Base-by-base conservation (phyloP, 257 asterid species). In the Nicotiana otophora region DNA sequence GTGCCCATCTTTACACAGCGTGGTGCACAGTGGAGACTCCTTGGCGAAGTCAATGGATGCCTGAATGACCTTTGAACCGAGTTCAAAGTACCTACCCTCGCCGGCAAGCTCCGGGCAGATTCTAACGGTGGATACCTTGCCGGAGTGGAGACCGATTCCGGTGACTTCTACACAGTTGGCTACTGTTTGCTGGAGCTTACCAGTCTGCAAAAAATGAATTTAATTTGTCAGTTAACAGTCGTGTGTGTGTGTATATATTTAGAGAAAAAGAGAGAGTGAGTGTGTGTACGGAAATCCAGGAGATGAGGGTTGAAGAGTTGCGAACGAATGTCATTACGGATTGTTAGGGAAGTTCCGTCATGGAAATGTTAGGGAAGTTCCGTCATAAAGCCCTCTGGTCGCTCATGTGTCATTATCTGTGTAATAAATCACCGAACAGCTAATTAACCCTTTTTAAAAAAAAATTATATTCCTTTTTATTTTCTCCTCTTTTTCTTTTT, bases 111-210 rank as follows among this genome's bases (percentile, higher is more conserved):
- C 97, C 61, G 98, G 98, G 8, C 87, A 82, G 26, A 96, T 85
- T 67, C 68, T 92, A 74, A 94, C 95, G 33, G 93, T 89, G 65
- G 92, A 92, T 64, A 87, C 14, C 63, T 89, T 87, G 82, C 98
- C 99, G 39, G 97, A 96, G 80, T 96, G 99, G 83, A 96, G 94
- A 48, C 97, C 98, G 69, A 80, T 83, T 5, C 99, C 99, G 11
- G 89, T 91, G 85, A 90, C 87, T 88, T 88, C 94, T 7, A 94
- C 64, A 86, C 92, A 87, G 39, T 78, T 83, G 55, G 92, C 87
- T 60, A 94, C 84, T 10, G 99, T 96, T 81, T 88, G 90, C 94
- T 96, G 99, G 70, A 92, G 81, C 91, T 90, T 91, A 54, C 98
- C 98, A 16, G 93, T 92, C 98, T 95, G 92, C 0, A 42, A 19